Base-by-base conservation (phyloP, 148 eudicot genomes). In the Nepenthes gracilis region DNA sequence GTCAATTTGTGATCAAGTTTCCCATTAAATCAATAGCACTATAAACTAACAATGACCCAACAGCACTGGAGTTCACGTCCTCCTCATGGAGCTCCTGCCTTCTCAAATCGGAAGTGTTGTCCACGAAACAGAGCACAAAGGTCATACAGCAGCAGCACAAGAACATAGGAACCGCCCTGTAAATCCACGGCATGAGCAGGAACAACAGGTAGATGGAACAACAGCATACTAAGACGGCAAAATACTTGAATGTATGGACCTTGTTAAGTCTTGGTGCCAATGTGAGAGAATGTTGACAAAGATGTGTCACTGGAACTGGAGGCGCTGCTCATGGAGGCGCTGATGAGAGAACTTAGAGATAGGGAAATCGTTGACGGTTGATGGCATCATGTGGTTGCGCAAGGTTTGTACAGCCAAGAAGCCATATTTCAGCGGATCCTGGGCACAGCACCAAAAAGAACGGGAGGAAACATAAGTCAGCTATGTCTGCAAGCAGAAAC, bases 381-480 rank as follows among this genome's bases (percentile, higher is more conserved):
- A 45, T 62, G 66, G 66, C 72, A 78, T 74, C 49, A 78, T 55
- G 68, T 71, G 64, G 65, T 78, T 78, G 43, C 82, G 78, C n/a
- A 78, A 43, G 9, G 82, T 61, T 71, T 78, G 78, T 50, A 78
- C 78, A 3, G 72, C 77, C 68, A 90, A 62, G 9, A 81, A 81
- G 2, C 95, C 94, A 58, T 90, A 82, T 75, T 90, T 90, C 0
- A 86, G 62, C 4, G 87, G 84, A 61, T 83, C 87, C 87, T 83
- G 72, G 10, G 23, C 23, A 47, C 47, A 47, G 14, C 49, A 50
- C 14, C 23, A 23, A 23, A 23, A 37, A 15, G 12, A 40, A 54
- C 9, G 14, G 34, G 23, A 52, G 32, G 55, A 52, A 7, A 12
- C 5, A 15, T 52, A 52, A 13, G 10, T 54, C 33, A 54, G 57